A percentile compares a stretch with the other conserved stretches of the same genome.
Conservation (phyloP, 805 yeast genomes). For the Novakomyces olei region DNA sequence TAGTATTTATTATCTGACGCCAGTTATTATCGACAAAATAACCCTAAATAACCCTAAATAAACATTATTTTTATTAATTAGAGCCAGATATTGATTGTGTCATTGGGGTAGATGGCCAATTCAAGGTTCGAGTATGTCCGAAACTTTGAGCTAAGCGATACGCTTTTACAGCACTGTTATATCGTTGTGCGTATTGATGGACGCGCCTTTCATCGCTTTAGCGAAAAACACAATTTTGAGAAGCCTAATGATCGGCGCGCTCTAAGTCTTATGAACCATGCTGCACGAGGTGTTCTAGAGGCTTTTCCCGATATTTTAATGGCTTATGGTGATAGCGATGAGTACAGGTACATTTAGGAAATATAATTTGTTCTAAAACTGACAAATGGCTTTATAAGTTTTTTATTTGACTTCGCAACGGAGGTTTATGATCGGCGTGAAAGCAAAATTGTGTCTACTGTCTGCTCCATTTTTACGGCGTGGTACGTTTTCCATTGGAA, state of each 20-base stretch:
- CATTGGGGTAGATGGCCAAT: constrained; percentile 54
- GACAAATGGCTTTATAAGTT: not conserved
- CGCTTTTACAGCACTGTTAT: constrained; percentile 55
- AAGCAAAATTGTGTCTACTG: constrained; percentile 54
- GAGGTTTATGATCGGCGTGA: constrained; percentile 3
- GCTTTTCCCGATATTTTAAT: constrained; percentile 48
- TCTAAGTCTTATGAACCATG: constrained; percentile 52
- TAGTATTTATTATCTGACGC: too few species aligned
- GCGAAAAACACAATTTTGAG: constrained; percentile 44
- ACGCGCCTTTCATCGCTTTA: constrained; percentile 67
- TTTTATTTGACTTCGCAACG: not conserved
- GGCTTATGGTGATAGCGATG: constrained; percentile 93
- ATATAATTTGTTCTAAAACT: constrained; percentile 43
- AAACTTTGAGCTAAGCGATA: constrained; percentile 51
- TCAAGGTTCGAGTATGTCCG: constrained; percentile 75
- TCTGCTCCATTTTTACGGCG: constrained; percentile 64
- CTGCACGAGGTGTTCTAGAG: constrained; percentile 45
- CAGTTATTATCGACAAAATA: too few species aligned
- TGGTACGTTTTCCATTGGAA: constrained; percentile 52
- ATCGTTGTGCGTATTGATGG: constrained; percentile 82
- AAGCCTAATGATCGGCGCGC: constrained; percentile 82
- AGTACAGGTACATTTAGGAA: constrained; percentile 22
- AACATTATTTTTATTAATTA: too few species aligned
- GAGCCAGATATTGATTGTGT: too few species aligned
- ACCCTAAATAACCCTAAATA: too few species aligned